Percentiles rank a stretch among this genome's conserved stretches.
These are phyloP conservation scores for Selaginella tamariscina DNA, from an alignment of 75 land plant species.

Conservation along the genomic window DNA sequence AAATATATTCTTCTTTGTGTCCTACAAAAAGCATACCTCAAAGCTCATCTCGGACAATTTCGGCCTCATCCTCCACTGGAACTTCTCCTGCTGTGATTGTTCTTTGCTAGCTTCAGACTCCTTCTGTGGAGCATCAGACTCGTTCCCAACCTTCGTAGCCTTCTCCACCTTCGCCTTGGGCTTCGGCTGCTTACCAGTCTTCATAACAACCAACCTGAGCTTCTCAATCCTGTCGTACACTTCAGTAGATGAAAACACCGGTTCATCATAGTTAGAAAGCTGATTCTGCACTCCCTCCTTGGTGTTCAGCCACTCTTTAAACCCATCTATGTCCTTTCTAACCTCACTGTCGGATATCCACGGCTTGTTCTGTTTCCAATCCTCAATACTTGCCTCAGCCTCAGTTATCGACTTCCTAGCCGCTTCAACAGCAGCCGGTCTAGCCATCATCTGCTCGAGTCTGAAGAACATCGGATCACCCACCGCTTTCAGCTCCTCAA, in stretches of 20 bases:
- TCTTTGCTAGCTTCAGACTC: no score
- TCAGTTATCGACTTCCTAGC: conserved; percentile 37
- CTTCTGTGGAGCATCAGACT: no score
- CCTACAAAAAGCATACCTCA: no score
- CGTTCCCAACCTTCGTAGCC: background rate
- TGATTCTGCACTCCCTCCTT: conserved; percentile 51
- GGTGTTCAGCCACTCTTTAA: conserved; percentile 54
- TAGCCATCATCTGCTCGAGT: conserved; percentile 45
- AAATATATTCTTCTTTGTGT: no score
- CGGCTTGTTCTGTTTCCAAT: conserved; percentile 55
- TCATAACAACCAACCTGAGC: background rate
- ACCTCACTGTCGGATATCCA: conserved; percentile 67
- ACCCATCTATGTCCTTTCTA: conserved; percentile 32
- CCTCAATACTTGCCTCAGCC: conserved; percentile 36
- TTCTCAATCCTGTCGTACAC: background rate
- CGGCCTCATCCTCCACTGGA: no score
- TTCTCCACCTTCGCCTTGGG: background rate
- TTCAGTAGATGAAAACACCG: background rate
- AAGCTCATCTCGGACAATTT: no score
- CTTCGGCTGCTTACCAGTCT: background rate
- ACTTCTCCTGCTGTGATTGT: no score
- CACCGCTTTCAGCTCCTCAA: conserved; percentile 46
- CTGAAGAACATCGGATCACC: conserved; percentile 83
- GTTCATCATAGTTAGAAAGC: conserved; percentile 2
- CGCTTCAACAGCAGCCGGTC: conserved; percentile 45